These are phyloP conservation scores for Candida koratica DNA, from an alignment of 805 yeast species.

Conservation along the genomic window DNA sequence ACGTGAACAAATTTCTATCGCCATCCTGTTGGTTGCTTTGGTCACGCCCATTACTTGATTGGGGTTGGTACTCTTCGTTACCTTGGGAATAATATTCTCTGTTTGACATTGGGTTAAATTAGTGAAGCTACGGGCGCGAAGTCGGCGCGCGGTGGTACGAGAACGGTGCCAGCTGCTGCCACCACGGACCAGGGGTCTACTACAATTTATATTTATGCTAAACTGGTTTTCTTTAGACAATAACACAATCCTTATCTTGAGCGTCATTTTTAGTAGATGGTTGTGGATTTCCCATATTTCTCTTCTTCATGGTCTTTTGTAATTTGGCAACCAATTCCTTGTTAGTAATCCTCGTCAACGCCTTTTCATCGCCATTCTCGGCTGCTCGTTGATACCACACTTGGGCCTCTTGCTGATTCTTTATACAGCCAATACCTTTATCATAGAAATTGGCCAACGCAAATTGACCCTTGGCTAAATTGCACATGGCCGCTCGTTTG, in stretches of 20 bases:
- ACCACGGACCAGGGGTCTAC: no score
- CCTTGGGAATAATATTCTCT: conserved; percentile 39
- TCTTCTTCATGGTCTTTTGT: conserved; percentile 29
- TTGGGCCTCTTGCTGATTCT: conserved; percentile 53
- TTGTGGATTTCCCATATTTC: conserved; percentile 9
- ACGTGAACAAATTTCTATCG: conserved; percentile 39
- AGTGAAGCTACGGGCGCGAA: no score
- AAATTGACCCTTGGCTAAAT: conserved; percentile 77
- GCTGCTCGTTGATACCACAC: conserved; percentile 78
- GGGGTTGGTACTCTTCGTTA: conserved; percentile 12
- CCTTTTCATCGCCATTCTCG: conserved; percentile 45
- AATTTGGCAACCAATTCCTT: conserved; percentile 28
- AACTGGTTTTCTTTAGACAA: conserved; percentile 20
- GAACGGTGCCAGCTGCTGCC: no score
- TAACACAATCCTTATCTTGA: conserved; percentile 42
- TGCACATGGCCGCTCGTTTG: conserved; percentile 70
- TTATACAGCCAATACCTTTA: conserved; percentile 80
- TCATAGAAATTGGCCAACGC: conserved; percentile 82
- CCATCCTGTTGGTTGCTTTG: conserved; percentile 24
- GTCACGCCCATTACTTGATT: conserved; percentile 16
- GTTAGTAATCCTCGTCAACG: conserved; percentile 31
- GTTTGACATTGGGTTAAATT: conserved; percentile 11
- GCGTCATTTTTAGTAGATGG: conserved; percentile 13
- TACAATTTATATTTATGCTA: no score
- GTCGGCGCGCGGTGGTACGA: background rate